Percentiles rank a stretch among this genome's conserved stretches.
Conservation (phyloP, 2,329 filamentous ascomycete species). For the Pseudogymnoascus sp. region DNA sequence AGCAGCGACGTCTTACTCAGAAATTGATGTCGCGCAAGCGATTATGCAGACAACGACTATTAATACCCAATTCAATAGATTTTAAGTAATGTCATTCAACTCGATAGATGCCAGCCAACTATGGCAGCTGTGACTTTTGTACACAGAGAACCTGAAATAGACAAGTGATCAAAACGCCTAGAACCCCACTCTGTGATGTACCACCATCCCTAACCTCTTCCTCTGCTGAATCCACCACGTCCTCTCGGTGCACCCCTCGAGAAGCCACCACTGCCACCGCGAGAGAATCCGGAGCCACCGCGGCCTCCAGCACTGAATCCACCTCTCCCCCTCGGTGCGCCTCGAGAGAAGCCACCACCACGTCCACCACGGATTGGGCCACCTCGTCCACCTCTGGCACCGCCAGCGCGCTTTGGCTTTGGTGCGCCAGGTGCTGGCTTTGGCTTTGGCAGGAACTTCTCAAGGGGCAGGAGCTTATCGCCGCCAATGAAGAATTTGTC, state of each 20-base stretch:
- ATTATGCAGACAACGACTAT: background rate
- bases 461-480: slow-evolving; percentile 90
- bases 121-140: slow-evolving; percentile 11
- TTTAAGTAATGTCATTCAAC: slow-evolving; percentile 7
- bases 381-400: slow-evolving; percentile 43
- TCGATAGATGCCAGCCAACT: slow-evolving; percentile 9
- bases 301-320: slow-evolving; percentile 38
- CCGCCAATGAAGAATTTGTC: slow-evolving; percentile 96
- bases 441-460: slow-evolving; percentile 94
- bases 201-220: slow-evolving; percentile 18
- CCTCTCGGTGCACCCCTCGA: slow-evolving; percentile 20
- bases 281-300: slow-evolving; percentile 34
- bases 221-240: slow-evolving; percentile 28
- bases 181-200: slow-evolving; percentile 1
- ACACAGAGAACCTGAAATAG: slow-evolving; percentile 11
- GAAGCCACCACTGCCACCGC: slow-evolving; percentile 32
- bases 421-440: slow-evolving; percentile 62
- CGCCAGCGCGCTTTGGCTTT: slow-evolving; percentile 65
- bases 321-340: slow-evolving; percentile 47
- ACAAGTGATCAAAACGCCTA: slow-evolving; percentile 11
- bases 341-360: slow-evolving; percentile 34
- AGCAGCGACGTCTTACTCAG: background rate
- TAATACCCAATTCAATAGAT: slow-evolving; percentile 9
- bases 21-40: background rate
- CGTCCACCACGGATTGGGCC: slow-evolving; percentile 37